Evolutionary conservation across 345 rosid species (phyloP).

Genomic region (Mangifera indica): DNA sequence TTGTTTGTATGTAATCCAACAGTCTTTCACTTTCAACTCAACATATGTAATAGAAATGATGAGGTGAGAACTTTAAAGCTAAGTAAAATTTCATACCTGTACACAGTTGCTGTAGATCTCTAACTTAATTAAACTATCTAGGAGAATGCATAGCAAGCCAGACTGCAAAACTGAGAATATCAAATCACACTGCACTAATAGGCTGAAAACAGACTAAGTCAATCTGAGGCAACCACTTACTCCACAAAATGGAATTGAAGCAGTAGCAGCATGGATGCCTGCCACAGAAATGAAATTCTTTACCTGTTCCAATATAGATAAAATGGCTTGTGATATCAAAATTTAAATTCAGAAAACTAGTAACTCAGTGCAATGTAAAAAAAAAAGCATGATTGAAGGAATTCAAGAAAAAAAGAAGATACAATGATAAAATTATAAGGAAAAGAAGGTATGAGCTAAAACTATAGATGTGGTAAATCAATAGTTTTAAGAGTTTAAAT

Average conservation of each 20-base stretch:
- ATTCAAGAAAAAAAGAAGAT: too few relatives aligned
- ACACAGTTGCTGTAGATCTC: constrained; percentile 64
- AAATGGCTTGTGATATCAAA: constrained; percentile 6
- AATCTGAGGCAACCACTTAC: constrained; percentile 39
- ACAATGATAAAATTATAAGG: neutral
- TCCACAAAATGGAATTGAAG: constrained; percentile 80
- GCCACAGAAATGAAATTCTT: constrained; percentile 72
- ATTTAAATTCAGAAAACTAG: neutral
- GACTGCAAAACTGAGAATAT: constrained; percentile 37
- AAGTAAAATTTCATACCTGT: constrained; percentile 49
- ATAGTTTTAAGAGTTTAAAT: too few relatives aligned
- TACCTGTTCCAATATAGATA: constrained; percentile 47
- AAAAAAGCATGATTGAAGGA: neutral
- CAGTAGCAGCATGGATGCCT: constrained; percentile 86
- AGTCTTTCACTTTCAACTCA: neutral
- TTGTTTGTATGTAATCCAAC: neutral
- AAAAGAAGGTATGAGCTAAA: neutral
- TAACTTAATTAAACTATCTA: constrained; percentile 58
- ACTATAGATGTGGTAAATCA: neutral
- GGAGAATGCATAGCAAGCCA: constrained; percentile 53
- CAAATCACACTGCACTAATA: constrained; percentile 5
- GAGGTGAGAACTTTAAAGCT: constrained; percentile 1
- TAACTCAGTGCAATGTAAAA: neutral
- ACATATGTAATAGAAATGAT: neutral
- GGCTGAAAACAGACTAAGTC: neutral